phyloP scores from a whole-genome alignment of 2,329 filamentous ascomycete genomes.

The Dichotomopilus funicola region DNA sequence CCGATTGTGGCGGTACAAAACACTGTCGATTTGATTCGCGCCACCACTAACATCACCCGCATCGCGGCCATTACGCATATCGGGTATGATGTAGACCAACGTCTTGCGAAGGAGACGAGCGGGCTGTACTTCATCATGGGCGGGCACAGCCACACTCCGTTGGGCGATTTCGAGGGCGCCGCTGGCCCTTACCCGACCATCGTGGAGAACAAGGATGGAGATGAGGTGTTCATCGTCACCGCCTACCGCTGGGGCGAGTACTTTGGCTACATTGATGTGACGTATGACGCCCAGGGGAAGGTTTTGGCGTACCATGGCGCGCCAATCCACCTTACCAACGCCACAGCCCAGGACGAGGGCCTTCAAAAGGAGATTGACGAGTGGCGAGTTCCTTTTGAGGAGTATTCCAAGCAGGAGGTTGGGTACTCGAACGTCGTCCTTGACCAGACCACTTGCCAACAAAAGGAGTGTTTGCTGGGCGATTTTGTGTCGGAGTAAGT shows the following conservation, averaged over 20 bases:
- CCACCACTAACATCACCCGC: constrained; percentile 55
- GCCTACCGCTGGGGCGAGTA: constrained; percentile 65
- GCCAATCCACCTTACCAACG: constrained; percentile 58
- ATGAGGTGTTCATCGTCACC: constrained; percentile 63
- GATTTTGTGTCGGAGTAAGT: constrained; percentile 46
- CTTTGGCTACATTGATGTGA: constrained; percentile 60
- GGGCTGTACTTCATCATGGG: constrained; percentile 64
- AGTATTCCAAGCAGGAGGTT: constrained; percentile 51
- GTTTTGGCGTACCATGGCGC: constrained; percentile 57
- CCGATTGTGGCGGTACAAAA: constrained; percentile 52
- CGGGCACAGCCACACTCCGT: constrained; percentile 53
- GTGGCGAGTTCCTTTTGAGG: constrained; percentile 57
- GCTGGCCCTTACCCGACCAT: constrained; percentile 59
- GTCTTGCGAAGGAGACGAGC: constrained; percentile 51
- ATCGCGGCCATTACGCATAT: constrained; percentile 63
- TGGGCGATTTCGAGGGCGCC: constrained; percentile 53
- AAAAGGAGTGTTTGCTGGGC: constrained; percentile 51
- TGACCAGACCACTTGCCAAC: constrained; percentile 53
- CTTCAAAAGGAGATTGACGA: constrained; percentile 52
- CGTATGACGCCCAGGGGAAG: constrained; percentile 54
- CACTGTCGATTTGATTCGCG: constrained; percentile 54
- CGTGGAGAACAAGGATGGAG: constrained; percentile 51
- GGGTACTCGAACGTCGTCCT: constrained; percentile 49
- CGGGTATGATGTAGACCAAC: constrained; percentile 57
- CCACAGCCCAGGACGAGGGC: constrained; percentile 48